phyloP scores from a whole-genome alignment of 305 asterid species.

The Ilex paraguariensis region DNA sequence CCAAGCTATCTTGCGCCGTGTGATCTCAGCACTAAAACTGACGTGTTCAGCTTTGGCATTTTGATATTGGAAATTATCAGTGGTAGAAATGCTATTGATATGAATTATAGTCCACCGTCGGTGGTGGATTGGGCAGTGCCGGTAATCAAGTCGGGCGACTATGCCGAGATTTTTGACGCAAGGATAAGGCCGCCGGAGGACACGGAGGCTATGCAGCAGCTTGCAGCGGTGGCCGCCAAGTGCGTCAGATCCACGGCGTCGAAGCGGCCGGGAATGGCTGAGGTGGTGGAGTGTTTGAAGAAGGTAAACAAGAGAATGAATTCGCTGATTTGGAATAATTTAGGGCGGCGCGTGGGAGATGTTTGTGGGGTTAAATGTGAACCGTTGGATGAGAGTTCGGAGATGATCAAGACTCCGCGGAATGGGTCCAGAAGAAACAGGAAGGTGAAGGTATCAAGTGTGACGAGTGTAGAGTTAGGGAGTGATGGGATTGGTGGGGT shows the following conservation, averaged over 20 bases:
- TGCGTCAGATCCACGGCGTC: constrained; percentile 55
- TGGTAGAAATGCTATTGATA: constrained; percentile 80
- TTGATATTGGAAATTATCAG: constrained; percentile 63
- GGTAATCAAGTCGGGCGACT: constrained; percentile 46
- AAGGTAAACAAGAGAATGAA: constrained; percentile 33
- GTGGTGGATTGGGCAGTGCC: constrained; percentile 89
- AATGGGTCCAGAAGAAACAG: constrained; percentile 41
- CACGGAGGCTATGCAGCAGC: constrained; percentile 30
- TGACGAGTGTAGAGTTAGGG: constrained; percentile 19
- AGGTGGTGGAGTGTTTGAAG: constrained; percentile 56
- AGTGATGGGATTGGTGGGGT: constrained; percentile 16
- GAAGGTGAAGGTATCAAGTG: constrained; percentile 55
- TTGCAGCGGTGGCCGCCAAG: constrained; percentile 53
- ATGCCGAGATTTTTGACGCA: constrained; percentile 45
- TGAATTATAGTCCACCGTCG: constrained; percentile 71
- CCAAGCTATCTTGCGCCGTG: constrained; percentile 79
- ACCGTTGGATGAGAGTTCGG: constrained; percentile 55
- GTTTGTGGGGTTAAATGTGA: constrained; percentile 30
- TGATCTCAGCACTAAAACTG: constrained; percentile 76
- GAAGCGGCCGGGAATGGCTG: constrained; percentile 81
- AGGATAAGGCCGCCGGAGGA: constrained; percentile 49
- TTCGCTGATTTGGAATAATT: constrained; percentile 24
- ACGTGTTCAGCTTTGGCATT: constrained; percentile 87
- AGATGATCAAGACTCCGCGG: constrained; percentile 26
- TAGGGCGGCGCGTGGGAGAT: constrained; percentile 55